A percentile compares a stretch with the other conserved stretches of the same genome.
These are phyloP conservation scores for Pseudomonodictys pantanalensis DNA, from an alignment of 495 filamentous ascomycete genomes.

Conservation along the genomic window DNA sequence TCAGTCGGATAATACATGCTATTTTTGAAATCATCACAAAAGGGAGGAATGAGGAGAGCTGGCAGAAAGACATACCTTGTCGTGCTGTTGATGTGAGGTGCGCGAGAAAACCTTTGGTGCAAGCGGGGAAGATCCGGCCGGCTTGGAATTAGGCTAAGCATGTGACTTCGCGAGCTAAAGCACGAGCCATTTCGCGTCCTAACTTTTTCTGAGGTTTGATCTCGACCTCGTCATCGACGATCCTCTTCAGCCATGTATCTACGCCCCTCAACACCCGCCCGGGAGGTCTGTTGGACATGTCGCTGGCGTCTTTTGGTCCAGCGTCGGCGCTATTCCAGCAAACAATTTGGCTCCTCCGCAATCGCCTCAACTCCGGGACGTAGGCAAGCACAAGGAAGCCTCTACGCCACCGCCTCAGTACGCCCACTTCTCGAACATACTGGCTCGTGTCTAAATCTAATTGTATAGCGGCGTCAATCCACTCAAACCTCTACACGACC, in stretches of 20 bases:
- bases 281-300: constrained; percentile 14
- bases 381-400: no score
- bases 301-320: background rate
- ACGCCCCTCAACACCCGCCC: background rate
- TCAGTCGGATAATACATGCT: constrained; percentile 71
- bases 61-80: constrained; percentile 6
- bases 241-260: background rate
- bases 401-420: no score
- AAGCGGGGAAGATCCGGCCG: no score
- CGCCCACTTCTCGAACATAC: no score
- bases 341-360: no score
- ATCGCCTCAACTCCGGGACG: no score
- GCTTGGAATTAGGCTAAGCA: no score
- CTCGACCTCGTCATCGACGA: background rate
- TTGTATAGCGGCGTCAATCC: no score
- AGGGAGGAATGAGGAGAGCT: background rate
- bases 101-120: background rate
- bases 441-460: no score
- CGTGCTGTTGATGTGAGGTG: background rate
- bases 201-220: constrained; percentile 5
- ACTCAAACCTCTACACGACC: background rate
- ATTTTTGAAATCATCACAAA: constrained; percentile 46
- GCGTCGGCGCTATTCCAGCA: background rate
- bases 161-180: constrained; percentile 4
- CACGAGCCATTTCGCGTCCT: background rate